Conservation (phyloP, 2,329 filamentous ascomycete genomes). For the Chrysosphaeria jannelii region DNA sequence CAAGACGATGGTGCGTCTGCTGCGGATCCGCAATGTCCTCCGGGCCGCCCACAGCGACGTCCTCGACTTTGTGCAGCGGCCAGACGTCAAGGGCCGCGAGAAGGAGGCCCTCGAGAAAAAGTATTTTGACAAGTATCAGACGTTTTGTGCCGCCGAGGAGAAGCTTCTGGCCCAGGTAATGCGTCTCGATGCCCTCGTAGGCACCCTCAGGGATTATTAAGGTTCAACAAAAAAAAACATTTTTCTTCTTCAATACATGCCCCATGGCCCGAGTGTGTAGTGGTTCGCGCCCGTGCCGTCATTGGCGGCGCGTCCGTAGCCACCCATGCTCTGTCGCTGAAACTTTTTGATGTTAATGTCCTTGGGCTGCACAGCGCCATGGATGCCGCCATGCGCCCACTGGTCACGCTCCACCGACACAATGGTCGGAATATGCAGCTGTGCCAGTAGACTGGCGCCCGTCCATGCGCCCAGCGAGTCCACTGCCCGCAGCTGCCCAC, state of each 20-base stretch:
- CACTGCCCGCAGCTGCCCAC: slow-evolving; percentile 28
- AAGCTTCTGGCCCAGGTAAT: slow-evolving; percentile 52
- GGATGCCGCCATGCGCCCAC: slow-evolving; percentile 33
- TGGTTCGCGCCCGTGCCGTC: slow-evolving; percentile 9
- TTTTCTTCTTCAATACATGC: slow-evolving; percentile 11
- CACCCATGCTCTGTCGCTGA: slow-evolving; percentile 34
- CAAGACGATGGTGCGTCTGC: slow-evolving; percentile 60
- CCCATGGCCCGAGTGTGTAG: slow-evolving; percentile 36
- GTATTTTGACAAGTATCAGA: slow-evolving; percentile 33
- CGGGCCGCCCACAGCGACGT: slow-evolving; percentile 39
- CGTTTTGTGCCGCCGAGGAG: slow-evolving; percentile 32
- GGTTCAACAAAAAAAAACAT: too few species aligned
- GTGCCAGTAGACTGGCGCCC: slow-evolving; percentile 38
- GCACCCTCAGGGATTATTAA: slow-evolving; percentile 54
- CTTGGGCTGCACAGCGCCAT: slow-evolving; percentile 25
- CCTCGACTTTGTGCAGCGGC: slow-evolving; percentile 53
- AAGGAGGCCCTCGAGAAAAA: slow-evolving; percentile 47
- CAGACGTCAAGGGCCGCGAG: slow-evolving; percentile 61
- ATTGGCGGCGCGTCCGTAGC: slow-evolving; percentile 4
- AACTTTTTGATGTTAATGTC: slow-evolving; percentile 27
- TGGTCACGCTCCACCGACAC: slow-evolving; percentile 41
- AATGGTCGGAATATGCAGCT: slow-evolving; percentile 36
- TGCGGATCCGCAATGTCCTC: slow-evolving; percentile 57
- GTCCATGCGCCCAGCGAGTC: slow-evolving; percentile 46
- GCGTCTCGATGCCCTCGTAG: slow-evolving; percentile 60